A percentile compares a stretch with the other conserved stretches of the same genome.
These are phyloP conservation scores for Microbotryum violaceum DNA, from an alignment of 1,284 basidiomycete species.

Conservation along the genomic window DNA sequence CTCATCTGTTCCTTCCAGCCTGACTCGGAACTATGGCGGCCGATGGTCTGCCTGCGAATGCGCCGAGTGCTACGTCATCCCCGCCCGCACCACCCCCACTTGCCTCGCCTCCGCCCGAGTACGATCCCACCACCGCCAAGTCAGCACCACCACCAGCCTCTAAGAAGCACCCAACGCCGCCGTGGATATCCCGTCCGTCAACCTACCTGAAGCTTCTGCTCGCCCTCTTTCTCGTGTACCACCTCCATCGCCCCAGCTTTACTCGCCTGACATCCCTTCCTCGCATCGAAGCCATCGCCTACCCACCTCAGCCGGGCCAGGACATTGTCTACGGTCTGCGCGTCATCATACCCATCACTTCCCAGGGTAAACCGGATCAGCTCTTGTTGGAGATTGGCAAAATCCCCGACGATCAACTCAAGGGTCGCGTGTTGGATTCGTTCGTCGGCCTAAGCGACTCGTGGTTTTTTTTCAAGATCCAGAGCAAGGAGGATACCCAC, in stretches of 20 bases:
- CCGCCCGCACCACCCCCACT: not conserved
- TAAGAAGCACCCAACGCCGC: not conserved
- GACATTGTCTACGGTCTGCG: slow-evolving; percentile 6
- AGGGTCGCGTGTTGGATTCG: not conserved
- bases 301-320: not conserved
- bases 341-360: not conserved
- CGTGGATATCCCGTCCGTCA: not conserved
- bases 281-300: not conserved
- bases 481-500: not conserved
- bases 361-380: not conserved
- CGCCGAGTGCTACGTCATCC: no score
- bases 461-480: slow-evolving; percentile 2
- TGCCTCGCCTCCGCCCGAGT: not conserved
- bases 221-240: not conserved
- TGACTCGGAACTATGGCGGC: no score
- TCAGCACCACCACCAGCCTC: not conserved
- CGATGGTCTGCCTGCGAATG: no score
- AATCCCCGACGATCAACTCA: slow-evolving; percentile 3
- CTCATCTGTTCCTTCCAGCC: no score
- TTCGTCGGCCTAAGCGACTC: slow-evolving; percentile 1
- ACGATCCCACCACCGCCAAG: not conserved
- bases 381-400: slow-evolving; percentile 3
- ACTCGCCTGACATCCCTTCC: not conserved
- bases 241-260: not conserved
- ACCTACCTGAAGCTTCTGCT: not conserved